Base-by-base conservation (phyloP, 1,139 yeast species). In the Suhomyces atakaporum region DNA sequence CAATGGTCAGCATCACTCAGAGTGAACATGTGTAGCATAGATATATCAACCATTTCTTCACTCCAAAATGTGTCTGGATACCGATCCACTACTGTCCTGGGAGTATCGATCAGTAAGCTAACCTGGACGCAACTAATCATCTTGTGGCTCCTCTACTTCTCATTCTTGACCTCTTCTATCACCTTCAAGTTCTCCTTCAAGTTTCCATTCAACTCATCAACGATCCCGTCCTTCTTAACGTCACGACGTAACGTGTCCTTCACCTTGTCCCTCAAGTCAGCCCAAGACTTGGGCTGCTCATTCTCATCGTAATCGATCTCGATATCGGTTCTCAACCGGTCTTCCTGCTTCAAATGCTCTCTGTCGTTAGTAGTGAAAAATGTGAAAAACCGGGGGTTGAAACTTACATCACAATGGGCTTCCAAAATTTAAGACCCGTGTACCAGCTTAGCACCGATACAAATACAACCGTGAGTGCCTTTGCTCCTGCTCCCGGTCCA, bases 271-370 rank as follows among this genome's bases (percentile, higher is more conserved):
- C 58, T 60, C 33, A 71, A 46, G 33, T 71, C 75, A 3, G 58
- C 54, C 71, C 73, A 66, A 9, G 70, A 59, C 24, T 56, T 50
- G 7, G 75, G 75, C 27, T 58, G 63, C 24, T 60, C 63, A 19
- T 51, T 52, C 11, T 58, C 62, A 36, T 63, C 66, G 33, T 73
- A 67, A 1, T 79, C 80, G 16, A 81, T 62, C 12, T 66, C 66
- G 21, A 82, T 69, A 49, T 81, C 89, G 4, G 60, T 54, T 49
- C 89, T 70, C 38, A 86, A 66, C 39, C 75, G 73, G 2, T 88
- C 87, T 50, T 84, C 90, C 51, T 79, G 75, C 47, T 74, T 69
- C 41, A 86, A 66, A 47, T 76, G 84, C 39, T 84, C 92, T 23
- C 85, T 80, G 33, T 27, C 10, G 47, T 46, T 43, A 46, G 53